Conservation (phyloP, 805 yeast species). For the Lipomyces lipofer region DNA sequence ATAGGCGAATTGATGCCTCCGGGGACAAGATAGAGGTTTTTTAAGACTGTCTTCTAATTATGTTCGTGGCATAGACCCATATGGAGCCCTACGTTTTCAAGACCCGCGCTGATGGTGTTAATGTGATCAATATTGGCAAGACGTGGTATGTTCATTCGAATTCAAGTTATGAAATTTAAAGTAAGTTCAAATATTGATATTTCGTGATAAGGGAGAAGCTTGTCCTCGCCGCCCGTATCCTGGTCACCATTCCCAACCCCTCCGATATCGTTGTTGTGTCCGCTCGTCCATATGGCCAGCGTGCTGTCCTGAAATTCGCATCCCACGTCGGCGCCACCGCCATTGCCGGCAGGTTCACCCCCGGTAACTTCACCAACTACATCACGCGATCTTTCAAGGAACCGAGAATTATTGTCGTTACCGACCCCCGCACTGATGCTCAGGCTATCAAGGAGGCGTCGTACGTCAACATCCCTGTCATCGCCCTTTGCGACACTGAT, state of each 20-base stretch:
- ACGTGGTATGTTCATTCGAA: constrained; percentile 62
- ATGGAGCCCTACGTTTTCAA: constrained; percentile 91
- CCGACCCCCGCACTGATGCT: constrained; percentile 99
- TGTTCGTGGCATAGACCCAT: constrained; percentile 64
- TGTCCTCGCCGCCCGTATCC: constrained; percentile 98
- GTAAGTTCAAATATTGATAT: not conserved
- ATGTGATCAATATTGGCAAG: constrained; percentile 96
- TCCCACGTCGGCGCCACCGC: constrained; percentile 99
- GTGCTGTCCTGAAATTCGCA: constrained; percentile 99
- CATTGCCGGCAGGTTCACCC: constrained; percentile 99
- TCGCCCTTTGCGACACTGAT: constrained; percentile 98
- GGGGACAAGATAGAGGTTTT: not conserved
- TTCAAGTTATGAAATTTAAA: not conserved
- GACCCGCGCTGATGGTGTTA: constrained; percentile 99
- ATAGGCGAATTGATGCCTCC: no score
- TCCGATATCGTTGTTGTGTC: constrained; percentile 98
- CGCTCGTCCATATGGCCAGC: constrained; percentile 99
- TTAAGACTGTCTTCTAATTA: not conserved
- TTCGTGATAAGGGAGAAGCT: constrained; percentile 69
- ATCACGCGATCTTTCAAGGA: constrained; percentile 99
- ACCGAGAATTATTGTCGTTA: constrained; percentile 98
- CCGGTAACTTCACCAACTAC: constrained; percentile 99
- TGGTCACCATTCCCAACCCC: constrained; percentile 98
- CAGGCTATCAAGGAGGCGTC: constrained; percentile 99
- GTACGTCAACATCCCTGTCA: constrained; percentile 99